Conservation (phyloP, 164 flowering plant genomes). For the Magnolia kwangsiensis region DNA sequence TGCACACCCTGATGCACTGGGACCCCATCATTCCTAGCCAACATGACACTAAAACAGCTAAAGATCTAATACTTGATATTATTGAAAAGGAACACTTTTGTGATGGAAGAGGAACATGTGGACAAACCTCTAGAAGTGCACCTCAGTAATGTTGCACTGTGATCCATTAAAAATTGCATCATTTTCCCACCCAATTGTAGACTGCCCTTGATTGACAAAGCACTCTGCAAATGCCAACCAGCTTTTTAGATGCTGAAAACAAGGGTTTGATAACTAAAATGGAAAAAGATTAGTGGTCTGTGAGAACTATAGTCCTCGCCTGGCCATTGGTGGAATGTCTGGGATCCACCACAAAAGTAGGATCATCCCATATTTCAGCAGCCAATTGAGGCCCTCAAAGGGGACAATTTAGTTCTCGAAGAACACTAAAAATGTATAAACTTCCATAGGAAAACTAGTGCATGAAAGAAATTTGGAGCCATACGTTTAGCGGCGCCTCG, state of each 20-base stretch:
- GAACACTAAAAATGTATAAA: neutral
- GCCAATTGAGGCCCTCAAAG: neutral
- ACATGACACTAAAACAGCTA: no score
- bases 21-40: no score
- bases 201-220: slow-evolving; percentile 44
- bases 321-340: neutral
- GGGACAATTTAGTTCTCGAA: neutral
- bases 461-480: slow-evolving; percentile 3
- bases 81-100: no score
- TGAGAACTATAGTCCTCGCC: neutral
- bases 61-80: no score
- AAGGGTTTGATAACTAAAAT: neutral
- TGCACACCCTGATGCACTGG: no score
- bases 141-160: slow-evolving; percentile 30
- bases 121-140: slow-evolving; percentile 40
- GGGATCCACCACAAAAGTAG: neutral
- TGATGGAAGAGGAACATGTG: slow-evolving; percentile 1
- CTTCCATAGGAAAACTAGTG: neutral
- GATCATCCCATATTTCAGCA: neutral
- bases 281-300: neutral
- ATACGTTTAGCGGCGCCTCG: slow-evolving; percentile 39
- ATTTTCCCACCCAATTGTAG: slow-evolving; percentile 41
- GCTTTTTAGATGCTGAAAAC: neutral
- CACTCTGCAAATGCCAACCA: slow-evolving; percentile 39
- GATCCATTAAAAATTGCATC: slow-evolving; percentile 36